Evolutionary conservation across 345 rosid genomes (phyloP).

Genomic region (Corchorus capsularis): DNA sequence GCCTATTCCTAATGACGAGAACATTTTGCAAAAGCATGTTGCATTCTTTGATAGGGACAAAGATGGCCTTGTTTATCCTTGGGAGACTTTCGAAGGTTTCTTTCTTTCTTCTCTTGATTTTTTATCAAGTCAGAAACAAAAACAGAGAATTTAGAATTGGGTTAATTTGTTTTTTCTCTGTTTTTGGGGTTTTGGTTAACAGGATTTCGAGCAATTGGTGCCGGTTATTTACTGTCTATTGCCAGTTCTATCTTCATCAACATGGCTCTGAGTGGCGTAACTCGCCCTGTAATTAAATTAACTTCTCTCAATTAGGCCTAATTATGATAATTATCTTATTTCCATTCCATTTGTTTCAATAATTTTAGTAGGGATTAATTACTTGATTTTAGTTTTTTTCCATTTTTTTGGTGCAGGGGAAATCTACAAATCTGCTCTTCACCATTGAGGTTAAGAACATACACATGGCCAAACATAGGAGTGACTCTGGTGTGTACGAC

Average conservation of each 20-base stretch:
- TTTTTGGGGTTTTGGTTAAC: not conserved
- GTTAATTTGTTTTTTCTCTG: not conserved
- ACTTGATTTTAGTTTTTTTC: no score
- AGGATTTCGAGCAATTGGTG: slow-evolving; percentile 71
- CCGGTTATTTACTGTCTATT: slow-evolving; percentile 39
- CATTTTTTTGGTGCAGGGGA: slow-evolving; percentile 50
- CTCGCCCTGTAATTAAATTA: slow-evolving; percentile 57
- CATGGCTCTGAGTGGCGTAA: slow-evolving; percentile 48
- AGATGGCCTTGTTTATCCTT: slow-evolving; percentile 79
- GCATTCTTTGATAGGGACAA: slow-evolving; percentile 79
- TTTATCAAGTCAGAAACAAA: not conserved
- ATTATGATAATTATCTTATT: no score
- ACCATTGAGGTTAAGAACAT: slow-evolving; percentile 84
- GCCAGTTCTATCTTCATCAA: slow-evolving; percentile 44
- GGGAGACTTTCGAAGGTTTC: slow-evolving; percentile 74
- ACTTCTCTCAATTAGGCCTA: not conserved
- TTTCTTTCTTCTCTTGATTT: not conserved
- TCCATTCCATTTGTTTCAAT: no score
- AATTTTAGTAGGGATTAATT: no score
- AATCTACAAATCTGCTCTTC: slow-evolving; percentile 52
- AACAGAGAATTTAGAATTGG: not conserved
- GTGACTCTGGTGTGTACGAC: slow-evolving; percentile 85
- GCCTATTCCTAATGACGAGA: slow-evolving; percentile 29
- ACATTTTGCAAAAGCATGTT: slow-evolving; percentile 69
- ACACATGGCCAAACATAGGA: slow-evolving; percentile 66